Base-by-base conservation (phyloP, 2,329 filamentous ascomycete genomes). In the Fusarium coicis region DNA sequence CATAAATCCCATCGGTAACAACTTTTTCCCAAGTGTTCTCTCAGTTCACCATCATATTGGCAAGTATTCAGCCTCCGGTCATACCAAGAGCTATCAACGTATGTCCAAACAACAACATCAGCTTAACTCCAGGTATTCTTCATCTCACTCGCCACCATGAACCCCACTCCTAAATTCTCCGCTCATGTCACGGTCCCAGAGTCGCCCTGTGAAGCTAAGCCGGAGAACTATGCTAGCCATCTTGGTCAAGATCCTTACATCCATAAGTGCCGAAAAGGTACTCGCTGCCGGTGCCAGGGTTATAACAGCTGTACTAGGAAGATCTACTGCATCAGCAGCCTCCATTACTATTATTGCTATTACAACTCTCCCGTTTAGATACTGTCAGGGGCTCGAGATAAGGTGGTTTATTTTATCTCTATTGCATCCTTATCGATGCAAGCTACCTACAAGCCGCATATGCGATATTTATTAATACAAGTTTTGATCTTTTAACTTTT, bases 321-420 rank as follows among this genome's bases (percentile, higher is more conserved):
- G 7, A 42, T 67, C 8, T 67, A 67, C 14, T 67, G 63, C 14
- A 61, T 67, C 18, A 11, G 23, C 5, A 67, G 44, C 10, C 32
- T 52, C 7, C 64, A 67, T 44, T 67, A 53, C 23, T 67, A 67
- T 21, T 18, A 19, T 7, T 67, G 63, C 23, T 67, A 67, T 26
- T 46, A 39, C 23, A 36, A 67, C 14, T 67, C 63, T 8, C 16
- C 19, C 2, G 44, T 67, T 10, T 67, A 37, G 21, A 14, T 12
- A n/a, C 3, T 12, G 2, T 28, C 5, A 2, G 2, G 5, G 34
- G 9, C 10, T 54, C 4, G 19, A 28, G 8, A 18, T 12, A 2
- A 18, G 10, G 34, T 10, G 10, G 12, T 2, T 2, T 23, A 2
- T 8, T 28, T 18, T 2, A 30, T 30, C 9, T 16, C 26, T 30